Evolutionary conservation across 2,329 filamentous ascomycete genomes (phyloP), one percentile per base, ranked within the genome.

Genomic region (Cladosporium velox): DNA sequence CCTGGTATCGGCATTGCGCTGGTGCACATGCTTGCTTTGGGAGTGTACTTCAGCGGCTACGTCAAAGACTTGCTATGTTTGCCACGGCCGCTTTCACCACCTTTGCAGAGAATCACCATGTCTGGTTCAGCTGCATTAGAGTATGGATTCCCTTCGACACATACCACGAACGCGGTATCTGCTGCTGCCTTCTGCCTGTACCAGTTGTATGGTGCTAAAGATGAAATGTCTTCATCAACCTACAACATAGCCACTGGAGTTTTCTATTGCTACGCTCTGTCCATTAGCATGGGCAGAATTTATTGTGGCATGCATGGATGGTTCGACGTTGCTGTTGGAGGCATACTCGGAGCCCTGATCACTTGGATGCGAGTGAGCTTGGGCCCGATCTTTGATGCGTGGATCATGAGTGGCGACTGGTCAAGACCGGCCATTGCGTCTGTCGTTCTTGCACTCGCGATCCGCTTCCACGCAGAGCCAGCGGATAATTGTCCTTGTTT

Each of bases 221-320:
- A 88, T 65, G 82, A 85, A 21, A 81, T 91, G 64, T 71, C 69
- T 8, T 67, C 66, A 79, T 85, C 35, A 80, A 87, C 2, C 80
- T 85, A 74, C 68, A 68, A 49, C 32, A 21, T 73, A 14, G 66
- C 72, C 12, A 67, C 69, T 4, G 68, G 88, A 3, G 78, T 91
- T 6, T 88, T 90, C 49, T 96, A 95, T 77, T 89, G 92, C 72
- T 99, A 98, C 76, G 92, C 91, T 38, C 80, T 87, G 14, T 97
- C 94, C 30, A 98, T 99, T 74, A 86, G 97, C 49, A 82, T 98
- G 68, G 95, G 95, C 6, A 88, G 95, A 24, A 83, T 99, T 41
- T 98, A 99, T 81, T 99, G 95, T 76, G 95, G 95, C 68, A 99
- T 99, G 95, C 95, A 99, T 79, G 95, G 95, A 12, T 97, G 98